A percentile compares a stretch with the other conserved stretches of the same genome.
Evolutionary conservation across 2,329 filamentous ascomycete genomes (phyloP).

Genomic region (Didymella glomerata): DNA sequence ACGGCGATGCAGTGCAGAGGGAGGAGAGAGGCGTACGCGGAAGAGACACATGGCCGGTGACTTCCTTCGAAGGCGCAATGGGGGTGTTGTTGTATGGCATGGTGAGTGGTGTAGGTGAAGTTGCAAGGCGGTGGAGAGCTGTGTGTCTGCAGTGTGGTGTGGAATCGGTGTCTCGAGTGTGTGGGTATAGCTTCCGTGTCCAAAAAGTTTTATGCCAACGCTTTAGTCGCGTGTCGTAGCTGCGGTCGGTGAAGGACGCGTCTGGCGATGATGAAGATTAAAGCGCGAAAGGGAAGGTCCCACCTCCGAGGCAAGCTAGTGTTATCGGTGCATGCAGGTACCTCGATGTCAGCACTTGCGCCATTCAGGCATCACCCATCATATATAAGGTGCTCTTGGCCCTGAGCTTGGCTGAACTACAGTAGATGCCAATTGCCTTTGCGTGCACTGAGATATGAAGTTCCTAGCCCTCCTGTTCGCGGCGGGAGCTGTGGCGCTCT

Average conservation of each 20-base stretch:
- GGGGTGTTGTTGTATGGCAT: slow-evolving; percentile 94
- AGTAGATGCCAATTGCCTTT: background rate
- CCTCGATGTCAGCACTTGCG: slow-evolving; percentile 13
- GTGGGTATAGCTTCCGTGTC: background rate
- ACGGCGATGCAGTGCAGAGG: background rate
- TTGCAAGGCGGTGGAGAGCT: background rate
- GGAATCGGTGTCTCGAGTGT: no score
- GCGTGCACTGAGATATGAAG: background rate
- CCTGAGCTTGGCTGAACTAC: background rate
- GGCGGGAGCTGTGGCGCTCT: slow-evolving; percentile 25
- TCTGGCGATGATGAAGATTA: slow-evolving; percentile 17
- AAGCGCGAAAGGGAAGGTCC: slow-evolving; percentile 8
- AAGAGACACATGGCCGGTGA: slow-evolving; percentile 83
- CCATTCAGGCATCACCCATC: slow-evolving; percentile 3
- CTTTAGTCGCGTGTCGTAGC: slow-evolving; percentile 4
- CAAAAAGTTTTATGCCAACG: slow-evolving; percentile 10
- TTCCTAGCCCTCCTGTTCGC: slow-evolving; percentile 7
- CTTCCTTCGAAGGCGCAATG: slow-evolving; percentile 80
- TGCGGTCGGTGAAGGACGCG: slow-evolving; percentile 9
- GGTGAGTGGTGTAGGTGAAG: slow-evolving; percentile 23
- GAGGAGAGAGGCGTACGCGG: slow-evolving; percentile 69
- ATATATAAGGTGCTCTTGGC: slow-evolving; percentile 2
- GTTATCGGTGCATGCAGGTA: slow-evolving; percentile 1
- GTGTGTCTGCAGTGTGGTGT: background rate
- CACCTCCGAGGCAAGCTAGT: background rate